phyloP scores from a whole-genome alignment of 495 filamentous ascomycete species.

The Podospora appendiculata region DNA sequence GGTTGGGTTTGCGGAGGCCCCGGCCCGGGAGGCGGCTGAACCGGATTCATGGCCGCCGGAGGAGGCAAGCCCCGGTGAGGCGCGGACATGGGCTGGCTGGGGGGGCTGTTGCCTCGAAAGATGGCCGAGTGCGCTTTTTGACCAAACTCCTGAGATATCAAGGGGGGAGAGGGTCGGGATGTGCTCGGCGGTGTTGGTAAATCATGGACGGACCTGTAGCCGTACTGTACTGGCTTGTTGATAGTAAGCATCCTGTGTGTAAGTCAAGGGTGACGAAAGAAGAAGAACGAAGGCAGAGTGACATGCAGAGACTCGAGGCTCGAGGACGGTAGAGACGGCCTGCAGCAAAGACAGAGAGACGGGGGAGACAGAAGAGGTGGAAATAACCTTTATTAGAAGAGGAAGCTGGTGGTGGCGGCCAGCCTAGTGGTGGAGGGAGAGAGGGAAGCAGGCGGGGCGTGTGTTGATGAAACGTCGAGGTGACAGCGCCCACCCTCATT shows the following conservation, averaged over 20 bases:
- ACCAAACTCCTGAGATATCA: conserved; percentile 41
- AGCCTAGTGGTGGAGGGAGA: conserved; percentile 37
- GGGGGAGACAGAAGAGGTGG: conserved; percentile 26
- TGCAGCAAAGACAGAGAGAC: conserved; percentile 10
- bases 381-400: conserved; percentile 39
- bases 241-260: conserved; percentile 55
- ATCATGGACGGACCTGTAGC: conserved; percentile 63
- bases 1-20: conserved; percentile 18
- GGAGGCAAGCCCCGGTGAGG: conserved; percentile 70
- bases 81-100: conserved; percentile 54
- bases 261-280: conserved; percentile 10
- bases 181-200: conserved; percentile 53
- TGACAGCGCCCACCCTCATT: conserved; percentile 41
- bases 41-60: conserved; percentile 63
- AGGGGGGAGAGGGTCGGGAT: conserved; percentile 52
- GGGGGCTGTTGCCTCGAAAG: conserved; percentile 32
- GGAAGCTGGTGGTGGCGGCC: conserved; percentile 45
- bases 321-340: conserved; percentile 3
- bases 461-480: conserved; percentile 43
- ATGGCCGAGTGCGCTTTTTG: conserved; percentile 33
- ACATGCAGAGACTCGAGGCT: conserved; percentile 7
- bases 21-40: conserved; percentile 34
- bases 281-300: conserved; percentile 9
- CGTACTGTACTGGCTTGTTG: conserved; percentile 57
- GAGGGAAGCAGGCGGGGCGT: conserved; percentile 36